Base-by-base conservation (phyloP, 2,329 filamentous ascomycete genomes). In the Paecilomyces dactylethromorphus region DNA sequence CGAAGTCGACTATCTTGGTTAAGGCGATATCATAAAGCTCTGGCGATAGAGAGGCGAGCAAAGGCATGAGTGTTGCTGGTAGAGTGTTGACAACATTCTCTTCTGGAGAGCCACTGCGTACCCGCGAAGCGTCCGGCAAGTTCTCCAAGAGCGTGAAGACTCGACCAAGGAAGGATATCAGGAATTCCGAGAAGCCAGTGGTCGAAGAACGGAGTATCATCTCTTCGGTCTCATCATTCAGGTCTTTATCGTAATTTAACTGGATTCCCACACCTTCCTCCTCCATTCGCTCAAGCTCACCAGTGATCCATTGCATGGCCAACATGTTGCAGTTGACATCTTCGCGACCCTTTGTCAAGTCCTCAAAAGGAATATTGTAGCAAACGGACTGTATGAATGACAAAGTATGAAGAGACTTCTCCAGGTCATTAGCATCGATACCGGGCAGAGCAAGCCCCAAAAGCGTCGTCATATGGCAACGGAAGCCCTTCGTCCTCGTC, bases 81-180 rank as follows among this genome's bases (percentile, higher is more conserved):
- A 99, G 78, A 1, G 92, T 95, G 70, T 97, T 97, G 70, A 97
- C 92, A 54, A 99, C 92, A 67, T 92, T 96, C 68, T 99, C 95
- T 74, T 99, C 94, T 0, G 94, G 94, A 5, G 92, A 95, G 11
- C 92, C 92, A 60, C 90, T 92, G 61, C 93, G 88, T 32, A 96
- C 86, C 59, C 93, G 86, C 31, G 91, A 89, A 10, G 92, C 87
- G 76, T 99, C 95, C 0, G 94, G 94, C 49, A 99, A 79, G 68
- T 99, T 99, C 74, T 99, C 94, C 22, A 99, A 76, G 10, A 99
- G 82, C 0, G 92, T 97, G 72, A 99, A 99, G 7, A 99, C 92
- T 67, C 94, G 92, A 56, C 92, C 94, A 7, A 99, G 81, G 65
- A 99, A 88, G 7, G 92, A 91, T 56, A 93, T 83, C 59, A 97